Conservation (phyloP, 306 rosid genomes). For the Cicer judaicum region DNA sequence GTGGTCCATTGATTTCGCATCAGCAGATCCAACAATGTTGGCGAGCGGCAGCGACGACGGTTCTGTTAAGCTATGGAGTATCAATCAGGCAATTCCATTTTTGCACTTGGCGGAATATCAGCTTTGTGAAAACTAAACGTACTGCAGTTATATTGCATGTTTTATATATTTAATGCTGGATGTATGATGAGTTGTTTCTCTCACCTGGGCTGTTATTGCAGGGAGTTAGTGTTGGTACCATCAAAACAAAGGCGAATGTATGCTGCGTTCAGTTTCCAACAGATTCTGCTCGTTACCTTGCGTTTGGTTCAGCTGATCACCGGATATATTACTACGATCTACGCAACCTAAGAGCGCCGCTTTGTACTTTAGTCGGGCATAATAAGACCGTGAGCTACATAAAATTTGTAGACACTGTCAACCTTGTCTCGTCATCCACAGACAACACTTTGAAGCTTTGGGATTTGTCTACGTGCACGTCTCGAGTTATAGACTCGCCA, state of each 20-base stretch:
- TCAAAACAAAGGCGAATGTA: slow-evolving; percentile 92
- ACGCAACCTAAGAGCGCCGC: slow-evolving; percentile 75
- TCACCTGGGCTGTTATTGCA: slow-evolving; percentile 83
- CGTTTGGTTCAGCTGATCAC: slow-evolving; percentile 97
- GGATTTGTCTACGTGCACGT: slow-evolving; percentile 82
- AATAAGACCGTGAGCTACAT: slow-evolving; percentile 90
- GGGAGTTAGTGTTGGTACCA: slow-evolving; percentile 90
- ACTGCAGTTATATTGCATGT: slow-evolving; percentile 83
- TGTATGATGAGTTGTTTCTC: slow-evolving; percentile 83
- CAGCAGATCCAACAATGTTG: slow-evolving; percentile 92
- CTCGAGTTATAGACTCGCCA: slow-evolving; percentile 85
- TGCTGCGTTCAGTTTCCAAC: slow-evolving; percentile 93
- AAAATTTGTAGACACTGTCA: slow-evolving; percentile 73
- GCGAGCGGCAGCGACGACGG: slow-evolving; percentile 98
- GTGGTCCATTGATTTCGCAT: slow-evolving; percentile 95
- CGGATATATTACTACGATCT: slow-evolving; percentile 87
- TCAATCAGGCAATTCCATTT: slow-evolving; percentile 99
- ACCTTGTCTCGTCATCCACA: slow-evolving; percentile 85
- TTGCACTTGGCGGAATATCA: slow-evolving; percentile 97
- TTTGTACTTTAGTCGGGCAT: slow-evolving; percentile 85
- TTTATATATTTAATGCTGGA: slow-evolving; percentile 56
- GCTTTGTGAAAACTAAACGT: slow-evolving; percentile 97
- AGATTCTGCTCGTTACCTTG: slow-evolving; percentile 83
- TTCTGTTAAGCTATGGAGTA: slow-evolving; percentile 99
- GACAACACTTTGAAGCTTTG: slow-evolving; percentile 96